phyloP scores from a whole-genome alignment of 108 stramenopile genomes.

The Aurantiochytrium sp. region DNA sequence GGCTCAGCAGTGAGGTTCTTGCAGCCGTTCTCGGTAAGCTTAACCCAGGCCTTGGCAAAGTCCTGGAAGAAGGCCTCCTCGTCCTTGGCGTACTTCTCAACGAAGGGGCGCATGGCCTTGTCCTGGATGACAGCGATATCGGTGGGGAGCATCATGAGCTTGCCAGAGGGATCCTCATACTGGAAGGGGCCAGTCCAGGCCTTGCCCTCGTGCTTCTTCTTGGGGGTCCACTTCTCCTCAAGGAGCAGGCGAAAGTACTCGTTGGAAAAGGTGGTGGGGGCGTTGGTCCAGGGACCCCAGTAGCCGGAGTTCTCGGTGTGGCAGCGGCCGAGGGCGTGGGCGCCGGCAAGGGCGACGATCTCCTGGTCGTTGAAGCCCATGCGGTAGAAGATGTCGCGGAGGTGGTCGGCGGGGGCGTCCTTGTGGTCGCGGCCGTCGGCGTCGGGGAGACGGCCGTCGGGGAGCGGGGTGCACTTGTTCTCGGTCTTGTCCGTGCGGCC shows the following conservation, averaged over 20 bases:
- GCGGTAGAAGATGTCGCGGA: slow-evolving; percentile 85
- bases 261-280: slow-evolving; percentile 86
- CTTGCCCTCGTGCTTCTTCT: slow-evolving; percentile 79
- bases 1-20: background rate
- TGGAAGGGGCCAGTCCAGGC: slow-evolving; percentile 74
- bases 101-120: slow-evolving; percentile 65
- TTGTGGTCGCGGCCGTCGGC: slow-evolving; percentile 72
- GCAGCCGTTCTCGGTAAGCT: slow-evolving; percentile 39
- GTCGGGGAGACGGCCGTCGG: slow-evolving; percentile 75
- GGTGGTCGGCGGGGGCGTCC: slow-evolving; percentile 61
- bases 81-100: slow-evolving; percentile 82
- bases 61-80: slow-evolving; percentile 64
- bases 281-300: slow-evolving; percentile 86
- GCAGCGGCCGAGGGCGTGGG: slow-evolving; percentile 87
- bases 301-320: slow-evolving; percentile 81
- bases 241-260: slow-evolving; percentile 91
- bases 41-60: slow-evolving; percentile 40
- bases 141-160: slow-evolving; percentile 62
- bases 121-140: slow-evolving; percentile 81
- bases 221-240: slow-evolving; percentile 77
- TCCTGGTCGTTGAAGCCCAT: slow-evolving; percentile 88
- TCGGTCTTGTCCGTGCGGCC: slow-evolving; percentile 61
- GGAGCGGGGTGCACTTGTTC: slow-evolving; percentile 55
- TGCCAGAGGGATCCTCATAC: slow-evolving; percentile 76
- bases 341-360: slow-evolving; percentile 89